These are phyloP conservation scores for Dimocarpus longan DNA, from an alignment of 345 rosid genomes.

Conservation along the genomic window DNA sequence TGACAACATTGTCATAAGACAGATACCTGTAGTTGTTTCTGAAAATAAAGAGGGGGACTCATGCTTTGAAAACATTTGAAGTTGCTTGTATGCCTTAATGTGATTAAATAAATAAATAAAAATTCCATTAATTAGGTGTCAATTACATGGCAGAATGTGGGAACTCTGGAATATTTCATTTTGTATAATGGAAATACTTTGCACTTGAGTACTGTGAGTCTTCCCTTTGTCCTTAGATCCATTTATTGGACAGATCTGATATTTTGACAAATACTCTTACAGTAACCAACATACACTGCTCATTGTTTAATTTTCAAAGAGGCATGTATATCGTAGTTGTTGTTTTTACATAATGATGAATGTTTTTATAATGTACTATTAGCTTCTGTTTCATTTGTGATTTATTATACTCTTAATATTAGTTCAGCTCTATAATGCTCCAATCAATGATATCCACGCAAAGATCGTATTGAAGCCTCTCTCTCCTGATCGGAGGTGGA, in stretches of 20 bases:
- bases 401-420: constrained; percentile 19
- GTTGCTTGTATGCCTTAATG: not conserved
- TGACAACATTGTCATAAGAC: not conserved
- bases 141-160: not conserved
- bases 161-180: not conserved
- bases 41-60: not conserved
- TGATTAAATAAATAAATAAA: not conserved
- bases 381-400: constrained; percentile 16
- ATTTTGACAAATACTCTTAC: not conserved
- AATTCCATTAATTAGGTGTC: not conserved
- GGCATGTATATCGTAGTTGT: not conserved
- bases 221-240: not conserved
- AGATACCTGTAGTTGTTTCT: constrained; percentile 1
- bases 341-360: not conserved
- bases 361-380: not conserved
- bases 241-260: not conserved
- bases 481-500: constrained; percentile 74
- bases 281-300: not conserved
- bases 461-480: constrained; percentile 89
- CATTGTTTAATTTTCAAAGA: not conserved
- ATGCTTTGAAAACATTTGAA: constrained; percentile 4
- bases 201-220: not conserved
- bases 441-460: constrained; percentile 73
- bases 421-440: constrained; percentile 78
- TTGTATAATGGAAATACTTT: not conserved